phyloP scores from a whole-genome alignment of 179 eudicot species.

The Spergularia azorica region DNA sequence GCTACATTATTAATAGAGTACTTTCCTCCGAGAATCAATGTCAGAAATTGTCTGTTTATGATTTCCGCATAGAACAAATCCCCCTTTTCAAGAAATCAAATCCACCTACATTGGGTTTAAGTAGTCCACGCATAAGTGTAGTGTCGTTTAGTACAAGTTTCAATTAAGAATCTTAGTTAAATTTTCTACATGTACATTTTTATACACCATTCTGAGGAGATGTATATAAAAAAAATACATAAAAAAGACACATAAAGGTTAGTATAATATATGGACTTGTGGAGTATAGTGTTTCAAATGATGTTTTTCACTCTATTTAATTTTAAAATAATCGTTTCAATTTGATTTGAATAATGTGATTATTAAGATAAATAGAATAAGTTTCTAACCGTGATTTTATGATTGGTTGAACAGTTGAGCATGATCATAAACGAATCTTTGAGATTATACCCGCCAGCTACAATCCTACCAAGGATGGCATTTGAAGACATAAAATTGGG shows the following conservation, averaged over 20 bases:
- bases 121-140: constrained; percentile 11
- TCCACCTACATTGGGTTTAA: constrained; percentile 4
- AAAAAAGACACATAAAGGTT: too few species aligned
- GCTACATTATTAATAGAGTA: constrained; percentile 15
- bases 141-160: neutral
- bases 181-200: too few species aligned
- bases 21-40: constrained; percentile 19
- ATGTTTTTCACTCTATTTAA: too few species aligned
- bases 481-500: constrained; percentile 79
- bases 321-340: too few species aligned
- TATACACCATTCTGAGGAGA: too few species aligned
- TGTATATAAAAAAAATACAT: too few species aligned
- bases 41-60: constrained; percentile 27
- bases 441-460: constrained; percentile 83
- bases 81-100: neutral
- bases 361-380: too few species aligned
- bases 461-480: constrained; percentile 82
- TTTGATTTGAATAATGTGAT: too few species aligned
- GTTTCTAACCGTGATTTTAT: neutral
- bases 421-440: constrained; percentile 83
- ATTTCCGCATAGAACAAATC: neutral
- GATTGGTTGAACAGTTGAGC: constrained; percentile 50
- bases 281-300: too few species aligned
- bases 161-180: too few species aligned
- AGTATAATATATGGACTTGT: too few species aligned